Conservation (phyloP, 805 yeast species). For the Kuraishia molischiana region DNA sequence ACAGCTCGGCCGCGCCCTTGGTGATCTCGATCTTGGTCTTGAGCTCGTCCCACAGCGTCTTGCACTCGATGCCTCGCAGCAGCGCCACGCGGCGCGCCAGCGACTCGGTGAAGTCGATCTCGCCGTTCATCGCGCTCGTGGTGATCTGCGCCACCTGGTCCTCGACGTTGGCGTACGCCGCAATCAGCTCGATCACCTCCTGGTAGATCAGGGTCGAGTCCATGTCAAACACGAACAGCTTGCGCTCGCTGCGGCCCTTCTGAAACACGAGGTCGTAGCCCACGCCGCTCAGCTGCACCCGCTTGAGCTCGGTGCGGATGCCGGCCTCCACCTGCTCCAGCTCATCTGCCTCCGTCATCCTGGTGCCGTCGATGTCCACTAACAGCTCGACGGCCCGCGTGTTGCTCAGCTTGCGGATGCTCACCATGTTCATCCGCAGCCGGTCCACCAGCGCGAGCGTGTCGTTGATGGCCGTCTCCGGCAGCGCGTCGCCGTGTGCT, state of each 20-base stretch:
- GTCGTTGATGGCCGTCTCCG: conserved; percentile 10
- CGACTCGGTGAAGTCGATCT: conserved; percentile 81
- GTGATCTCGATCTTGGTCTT: conserved; percentile 64
- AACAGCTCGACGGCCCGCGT: conserved; percentile 16
- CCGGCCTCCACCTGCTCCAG: conserved; percentile 3
- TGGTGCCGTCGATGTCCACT: conserved; percentile 9
- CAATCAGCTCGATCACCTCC: conserved; percentile 94
- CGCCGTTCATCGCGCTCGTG: conserved; percentile 94
- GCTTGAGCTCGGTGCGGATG: background rate
- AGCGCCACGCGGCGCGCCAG: conserved; percentile 64
- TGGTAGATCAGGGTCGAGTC: conserved; percentile 94
- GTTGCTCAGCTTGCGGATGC: conserved; percentile 18
- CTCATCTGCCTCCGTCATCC: background rate
- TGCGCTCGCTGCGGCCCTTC: conserved; percentile 26
- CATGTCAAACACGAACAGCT: conserved; percentile 89
- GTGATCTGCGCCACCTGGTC: conserved; percentile 82
- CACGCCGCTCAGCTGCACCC: background rate
- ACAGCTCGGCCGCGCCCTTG: conserved; percentile 75
- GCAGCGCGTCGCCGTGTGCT: conserved; percentile 12
- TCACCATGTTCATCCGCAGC: conserved; percentile 19
- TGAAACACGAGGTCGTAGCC: conserved; percentile 36
- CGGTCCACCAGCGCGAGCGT: conserved; percentile 16
- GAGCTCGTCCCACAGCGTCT: conserved; percentile 68
- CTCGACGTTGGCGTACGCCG: conserved; percentile 89
- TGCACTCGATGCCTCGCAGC: conserved; percentile 73